Evolutionary conservation across 2,329 filamentous ascomycete species (phyloP), one percentile per base, ranked within the genome.

Genomic region (Aspergillus puulaauensis): DNA sequence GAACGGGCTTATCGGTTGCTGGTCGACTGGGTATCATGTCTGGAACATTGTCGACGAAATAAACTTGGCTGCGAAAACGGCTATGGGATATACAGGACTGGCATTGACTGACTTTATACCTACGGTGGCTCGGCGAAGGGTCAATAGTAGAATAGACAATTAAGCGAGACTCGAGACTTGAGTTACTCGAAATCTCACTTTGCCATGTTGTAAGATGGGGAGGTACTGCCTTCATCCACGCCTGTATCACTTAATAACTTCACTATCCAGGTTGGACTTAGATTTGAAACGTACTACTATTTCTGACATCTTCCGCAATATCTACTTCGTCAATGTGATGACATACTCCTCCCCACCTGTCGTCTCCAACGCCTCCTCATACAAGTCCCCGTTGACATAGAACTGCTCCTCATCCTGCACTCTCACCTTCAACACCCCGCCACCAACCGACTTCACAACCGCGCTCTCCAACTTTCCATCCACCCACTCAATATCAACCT

Each of bases 401-500:
- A 51, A 24, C 15, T 19, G 14, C 23, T 17, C 37, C 15, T 37
- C 48, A 41, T 31, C 37, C 9, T 40, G 21, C 37, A 51, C 48
- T n/a, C 21, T 27, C 6, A 51, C 12, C 7, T 14, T 40, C 49
- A 51, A 21, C 21, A 8, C 7, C 15, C 37, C 27, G 3, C 23
- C 49, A 43, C 15, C 21, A 8, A 31, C n/a, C 7, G 49, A 51
- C 15, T 3, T 43, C 15, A 51, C 23, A 51, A 31, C 37, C 7
- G 49, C 49, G 3, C 15, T 31, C 35, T 31, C 27, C 37, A 51
- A 43, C 37, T 6, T 39, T 11, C 49, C 49, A 17, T 12, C 37
- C 11, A 15, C 37, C 75, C 74, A 77, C n/a, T 62, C 53, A 45
- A 77, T 71, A 47, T 70, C 69, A 24, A 77, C 57, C 35, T 64